Conservation (phyloP, 1,139 yeast species). For the Geotrichum phurueaensis region DNA sequence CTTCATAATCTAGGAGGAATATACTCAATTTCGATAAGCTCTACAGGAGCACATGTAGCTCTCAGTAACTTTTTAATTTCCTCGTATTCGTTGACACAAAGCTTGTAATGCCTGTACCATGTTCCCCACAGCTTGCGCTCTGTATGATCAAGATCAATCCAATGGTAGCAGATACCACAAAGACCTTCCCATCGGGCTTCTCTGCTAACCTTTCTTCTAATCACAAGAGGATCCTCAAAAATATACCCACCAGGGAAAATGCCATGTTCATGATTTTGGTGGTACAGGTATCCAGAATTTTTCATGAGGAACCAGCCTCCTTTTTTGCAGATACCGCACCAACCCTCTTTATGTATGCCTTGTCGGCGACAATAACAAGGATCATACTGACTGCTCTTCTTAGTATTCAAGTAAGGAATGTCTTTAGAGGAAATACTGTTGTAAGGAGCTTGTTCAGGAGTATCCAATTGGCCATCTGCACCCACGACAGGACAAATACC, state of each 20-base stretch:
- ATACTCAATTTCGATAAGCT: constrained; percentile 25
- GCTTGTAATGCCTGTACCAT: constrained; percentile 31
- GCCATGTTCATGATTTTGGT: constrained; percentile 32
- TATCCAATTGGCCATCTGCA: constrained; percentile 1
- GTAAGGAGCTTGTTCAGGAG: not conserved
- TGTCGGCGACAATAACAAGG: constrained; percentile 25
- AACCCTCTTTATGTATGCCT: constrained; percentile 26
- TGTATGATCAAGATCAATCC: constrained; percentile 30
- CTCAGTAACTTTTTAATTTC: constrained; percentile 26
- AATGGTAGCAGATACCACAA: constrained; percentile 31
- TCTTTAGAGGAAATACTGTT: constrained; percentile 9
- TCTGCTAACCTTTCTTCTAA: constrained; percentile 26
- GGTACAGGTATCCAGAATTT: constrained; percentile 30
- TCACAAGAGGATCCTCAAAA: constrained; percentile 30
- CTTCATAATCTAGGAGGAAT: constrained; percentile 1
- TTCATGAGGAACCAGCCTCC: constrained; percentile 28
- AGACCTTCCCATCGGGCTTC: constrained; percentile 31
- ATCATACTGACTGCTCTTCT: constrained; percentile 25
- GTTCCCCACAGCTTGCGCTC: constrained; percentile 29
- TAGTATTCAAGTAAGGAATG: constrained; percentile 20
- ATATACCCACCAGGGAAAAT: constrained; percentile 29
- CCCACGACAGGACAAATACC: constrained; percentile 9
- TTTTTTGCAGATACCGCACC: constrained; percentile 29
- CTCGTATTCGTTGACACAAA: constrained; percentile 30
- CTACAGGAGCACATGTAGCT: constrained; percentile 27